Evolutionary conservation across 495 filamentous ascomycete species (phyloP).

Genomic region (Chaetomidium leptoderma): DNA sequence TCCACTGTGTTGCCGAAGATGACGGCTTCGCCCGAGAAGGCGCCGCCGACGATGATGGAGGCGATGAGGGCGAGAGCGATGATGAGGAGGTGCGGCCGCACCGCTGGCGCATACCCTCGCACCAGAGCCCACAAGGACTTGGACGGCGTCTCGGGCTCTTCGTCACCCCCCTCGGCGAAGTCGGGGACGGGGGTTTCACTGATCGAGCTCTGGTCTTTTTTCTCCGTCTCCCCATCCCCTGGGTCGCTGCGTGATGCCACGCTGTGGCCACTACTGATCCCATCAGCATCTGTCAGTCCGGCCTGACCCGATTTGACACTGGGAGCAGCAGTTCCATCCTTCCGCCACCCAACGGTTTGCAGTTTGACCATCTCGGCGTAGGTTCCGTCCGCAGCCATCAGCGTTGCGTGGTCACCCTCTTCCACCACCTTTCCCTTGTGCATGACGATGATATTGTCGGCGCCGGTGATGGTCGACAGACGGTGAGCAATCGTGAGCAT

Average conservation of each 20-base stretch:
- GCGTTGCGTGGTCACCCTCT: constrained; percentile 61
- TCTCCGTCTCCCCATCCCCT: neutral
- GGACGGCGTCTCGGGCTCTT: constrained; percentile 37
- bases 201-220: neutral
- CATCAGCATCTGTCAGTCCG: neutral
- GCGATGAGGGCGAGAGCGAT: constrained; percentile 21
- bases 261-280: neutral
- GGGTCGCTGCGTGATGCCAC: neutral
- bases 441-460: constrained; percentile 91
- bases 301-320: neutral
- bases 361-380: constrained; percentile 49
- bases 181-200: neutral
- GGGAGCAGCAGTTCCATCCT: constrained; percentile 20
- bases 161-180: constrained; percentile 28
- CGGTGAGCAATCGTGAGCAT: constrained; percentile 93
- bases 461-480: constrained; percentile 81
- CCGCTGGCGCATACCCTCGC: constrained; percentile 15
- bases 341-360: constrained; percentile 48
- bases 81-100: constrained; percentile 19
- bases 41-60: constrained; percentile 25
- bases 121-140: constrained; percentile 19
- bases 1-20: constrained; percentile 33
- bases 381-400: constrained; percentile 53
- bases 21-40: constrained; percentile 34
- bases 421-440: constrained; percentile 72